Conservation (phyloP, 306 rosid genomes). For the Citrullus colocynthis region DNA sequence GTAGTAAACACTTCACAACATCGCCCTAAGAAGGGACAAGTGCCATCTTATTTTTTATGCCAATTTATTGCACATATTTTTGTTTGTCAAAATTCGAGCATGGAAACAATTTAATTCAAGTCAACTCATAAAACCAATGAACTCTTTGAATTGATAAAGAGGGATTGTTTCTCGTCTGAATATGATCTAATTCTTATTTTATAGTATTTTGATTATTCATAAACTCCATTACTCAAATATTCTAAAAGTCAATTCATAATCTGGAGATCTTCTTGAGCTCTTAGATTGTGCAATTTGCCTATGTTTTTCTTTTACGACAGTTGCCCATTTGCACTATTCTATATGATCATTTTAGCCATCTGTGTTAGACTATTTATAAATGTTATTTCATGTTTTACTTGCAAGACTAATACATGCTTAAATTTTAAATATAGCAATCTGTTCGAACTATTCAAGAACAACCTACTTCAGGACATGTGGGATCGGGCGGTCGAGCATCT, state of each 20-base stretch:
- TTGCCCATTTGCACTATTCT: background rate
- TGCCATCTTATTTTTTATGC: background rate
- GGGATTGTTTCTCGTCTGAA: background rate
- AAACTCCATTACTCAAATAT: background rate
- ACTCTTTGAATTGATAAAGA: background rate
- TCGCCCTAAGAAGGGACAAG: background rate
- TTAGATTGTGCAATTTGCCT: background rate
- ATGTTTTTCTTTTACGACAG: background rate
- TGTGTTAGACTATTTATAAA: background rate
- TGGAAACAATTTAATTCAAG: background rate
- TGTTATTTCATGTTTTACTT: background rate
- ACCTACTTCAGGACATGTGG: conserved; percentile 18
- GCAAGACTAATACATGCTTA: conserved; percentile 4
- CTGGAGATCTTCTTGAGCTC: background rate
- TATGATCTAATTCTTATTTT: background rate
- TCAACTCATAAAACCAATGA: background rate
- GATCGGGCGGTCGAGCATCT: conserved; percentile 20
- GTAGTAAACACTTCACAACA: background rate
- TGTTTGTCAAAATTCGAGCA: background rate
- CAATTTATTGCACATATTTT: background rate
- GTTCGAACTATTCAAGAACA: conserved; percentile 48
- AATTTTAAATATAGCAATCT: conserved; percentile 23
- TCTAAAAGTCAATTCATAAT: background rate
- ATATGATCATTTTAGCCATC: background rate
- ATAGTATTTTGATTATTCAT: background rate